Conservation (phyloP, 2,329 filamentous ascomycete genomes). For the Whalleya microplaca region DNA sequence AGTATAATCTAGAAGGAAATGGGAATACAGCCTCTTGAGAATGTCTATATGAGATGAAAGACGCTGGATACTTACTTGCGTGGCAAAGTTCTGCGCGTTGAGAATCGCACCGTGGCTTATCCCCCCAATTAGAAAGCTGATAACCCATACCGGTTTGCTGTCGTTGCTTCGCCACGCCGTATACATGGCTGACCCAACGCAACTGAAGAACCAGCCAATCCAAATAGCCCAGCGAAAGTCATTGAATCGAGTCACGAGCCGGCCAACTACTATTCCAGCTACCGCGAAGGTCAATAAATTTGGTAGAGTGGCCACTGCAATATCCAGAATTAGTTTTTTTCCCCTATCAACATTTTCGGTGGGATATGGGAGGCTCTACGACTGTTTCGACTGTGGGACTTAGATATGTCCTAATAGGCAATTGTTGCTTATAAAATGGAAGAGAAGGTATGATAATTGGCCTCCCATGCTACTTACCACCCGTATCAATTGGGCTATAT, state of each 20-base stretch:
- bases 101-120: conserved; percentile 44
- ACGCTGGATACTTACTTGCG: too few species aligned
- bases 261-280: conserved; percentile 34
- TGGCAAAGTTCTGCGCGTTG: conserved; percentile 44
- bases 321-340: not conserved
- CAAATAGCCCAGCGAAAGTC: conserved; percentile 44
- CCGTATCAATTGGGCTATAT: conserved; percentile 38
- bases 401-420: too few species aligned
- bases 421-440: too few species aligned
- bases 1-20: too few species aligned
- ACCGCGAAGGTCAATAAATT: conserved; percentile 36
- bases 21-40: too few species aligned
- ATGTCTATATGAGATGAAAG: too few species aligned
- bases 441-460: not conserved
- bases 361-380: too few species aligned
- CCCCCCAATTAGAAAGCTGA: conserved; percentile 41
- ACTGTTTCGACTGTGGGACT: too few species aligned
- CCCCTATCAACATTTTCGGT: too few species aligned
- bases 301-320: conserved; percentile 39
- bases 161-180: conserved; percentile 28
- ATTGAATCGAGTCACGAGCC: conserved; percentile 36
- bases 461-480: conserved; percentile 12
- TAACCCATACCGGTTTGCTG: conserved; percentile 39
- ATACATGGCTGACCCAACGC: conserved; percentile 17
- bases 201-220: conserved; percentile 39